Percentiles rank a stretch among this genome's conserved stretches.
Evolutionary conservation across 768 basidiomycete genomes (phyloP).

Genomic region (Lanmaoa rubissima): DNA sequence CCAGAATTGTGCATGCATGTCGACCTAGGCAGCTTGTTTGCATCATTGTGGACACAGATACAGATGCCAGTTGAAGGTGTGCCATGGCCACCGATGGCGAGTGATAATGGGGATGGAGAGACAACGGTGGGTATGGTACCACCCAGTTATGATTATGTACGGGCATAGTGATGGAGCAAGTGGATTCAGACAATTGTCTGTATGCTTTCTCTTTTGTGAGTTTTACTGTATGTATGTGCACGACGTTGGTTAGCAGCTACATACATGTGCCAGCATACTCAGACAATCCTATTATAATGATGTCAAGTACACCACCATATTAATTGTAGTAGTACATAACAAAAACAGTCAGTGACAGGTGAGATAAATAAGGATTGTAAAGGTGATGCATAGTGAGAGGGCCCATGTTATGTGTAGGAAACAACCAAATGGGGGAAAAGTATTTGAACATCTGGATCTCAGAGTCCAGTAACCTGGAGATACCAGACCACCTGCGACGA

Average conservation of each 20-base stretch:
- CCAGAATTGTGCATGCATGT: constrained; percentile 11
- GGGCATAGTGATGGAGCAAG: constrained; percentile 1
- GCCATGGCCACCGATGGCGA: constrained; percentile 40
- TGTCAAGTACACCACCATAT: background rate
- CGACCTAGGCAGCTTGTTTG: background rate
- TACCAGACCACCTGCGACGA: background rate
- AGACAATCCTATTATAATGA: background rate
- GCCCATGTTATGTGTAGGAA: background rate
- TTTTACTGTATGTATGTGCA: background rate
- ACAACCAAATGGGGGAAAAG: too few relatives aligned
- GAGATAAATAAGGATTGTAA: too few relatives aligned
- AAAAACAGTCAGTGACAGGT: too few relatives aligned
- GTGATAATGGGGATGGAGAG: constrained; percentile 33
- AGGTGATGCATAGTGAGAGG: background rate
- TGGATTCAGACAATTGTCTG: background rate
- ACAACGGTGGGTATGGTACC: constrained; percentile 27
- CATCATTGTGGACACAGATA: background rate
- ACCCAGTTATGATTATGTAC: constrained; percentile 24
- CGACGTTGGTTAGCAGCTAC: background rate
- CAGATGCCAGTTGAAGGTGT: background rate
- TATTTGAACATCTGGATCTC: background rate
- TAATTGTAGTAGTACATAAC: background rate
- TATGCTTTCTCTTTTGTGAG: background rate
- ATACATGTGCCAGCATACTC: background rate
- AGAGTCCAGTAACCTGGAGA: constrained; percentile 1